Percentiles rank a stretch among this genome's conserved stretches.
These are phyloP conservation scores for Ilex aquifolium DNA, from an alignment of 257 asterid species.

Conservation along the genomic window DNA sequence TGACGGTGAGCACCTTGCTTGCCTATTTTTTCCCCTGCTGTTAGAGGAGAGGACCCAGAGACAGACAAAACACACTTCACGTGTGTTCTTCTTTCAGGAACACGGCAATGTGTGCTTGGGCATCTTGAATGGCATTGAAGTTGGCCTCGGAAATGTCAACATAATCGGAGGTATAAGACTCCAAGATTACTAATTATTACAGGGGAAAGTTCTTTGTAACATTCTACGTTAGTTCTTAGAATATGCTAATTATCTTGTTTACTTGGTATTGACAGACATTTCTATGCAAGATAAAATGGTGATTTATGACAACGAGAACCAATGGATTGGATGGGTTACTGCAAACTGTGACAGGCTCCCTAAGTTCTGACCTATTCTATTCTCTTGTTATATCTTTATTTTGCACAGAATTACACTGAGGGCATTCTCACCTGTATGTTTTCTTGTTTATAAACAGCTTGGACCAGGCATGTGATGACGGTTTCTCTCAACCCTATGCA, in stretches of 20 bases:
- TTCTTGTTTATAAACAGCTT: slow-evolving; percentile 21
- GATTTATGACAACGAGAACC: slow-evolving; percentile 75
- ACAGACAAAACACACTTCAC: neutral
- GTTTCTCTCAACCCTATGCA: slow-evolving; percentile 8
- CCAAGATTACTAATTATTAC: neutral
- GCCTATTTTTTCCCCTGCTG: neutral
- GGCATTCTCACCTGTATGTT: slow-evolving; percentile 18
- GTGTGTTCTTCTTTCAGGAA: slow-evolving; percentile 37
- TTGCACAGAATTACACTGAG: slow-evolving; percentile 6
- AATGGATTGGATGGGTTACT: slow-evolving; percentile 61
- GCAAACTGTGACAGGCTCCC: slow-evolving; percentile 42
- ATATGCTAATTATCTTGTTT: neutral
- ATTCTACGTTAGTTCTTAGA: slow-evolving; percentile 5
- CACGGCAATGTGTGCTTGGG: slow-evolving; percentile 85
- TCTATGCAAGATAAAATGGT: slow-evolving; percentile 83
- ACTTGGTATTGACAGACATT: slow-evolving; percentile 41
- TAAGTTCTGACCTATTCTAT: slow-evolving; percentile 19
- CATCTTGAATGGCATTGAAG: slow-evolving; percentile 72
- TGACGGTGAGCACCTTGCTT: slow-evolving; percentile 42
- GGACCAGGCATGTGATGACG: slow-evolving; percentile 6
- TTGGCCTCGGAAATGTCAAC: slow-evolving; percentile 47
- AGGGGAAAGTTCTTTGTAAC: neutral
- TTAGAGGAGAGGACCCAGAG: no score
- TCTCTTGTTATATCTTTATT: slow-evolving; percentile 4
- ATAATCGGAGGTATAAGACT: slow-evolving; percentile 68